Evolutionary conservation across 345 rosid species (phyloP).

Genomic region (Lepidium sativum): DNA sequence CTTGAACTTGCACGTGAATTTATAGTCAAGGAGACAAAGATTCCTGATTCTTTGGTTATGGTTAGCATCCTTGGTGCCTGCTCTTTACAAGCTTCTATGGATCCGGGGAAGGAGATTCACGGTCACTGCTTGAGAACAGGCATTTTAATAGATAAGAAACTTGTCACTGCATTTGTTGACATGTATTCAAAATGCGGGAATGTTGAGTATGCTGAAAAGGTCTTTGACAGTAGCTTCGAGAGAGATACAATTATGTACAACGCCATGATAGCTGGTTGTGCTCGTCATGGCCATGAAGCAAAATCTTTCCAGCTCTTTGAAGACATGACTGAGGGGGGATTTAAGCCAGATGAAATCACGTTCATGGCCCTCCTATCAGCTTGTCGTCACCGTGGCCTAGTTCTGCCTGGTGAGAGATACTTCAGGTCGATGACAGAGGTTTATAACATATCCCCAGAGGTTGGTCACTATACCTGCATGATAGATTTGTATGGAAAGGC

Average conservation of each 20-base stretch:
- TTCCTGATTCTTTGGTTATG: constrained; percentile 49
- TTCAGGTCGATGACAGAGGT: constrained; percentile 51
- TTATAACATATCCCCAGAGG: constrained; percentile 43
- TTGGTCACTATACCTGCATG: constrained; percentile 70
- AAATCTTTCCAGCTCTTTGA: constrained; percentile 43
- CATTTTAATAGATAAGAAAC: constrained; percentile 40
- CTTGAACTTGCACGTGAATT: constrained; percentile 49
- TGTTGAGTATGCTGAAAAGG: constrained; percentile 47
- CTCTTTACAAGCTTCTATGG: constrained; percentile 55
- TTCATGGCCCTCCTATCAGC: constrained; percentile 68
- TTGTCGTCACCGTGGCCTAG: constrained; percentile 66
- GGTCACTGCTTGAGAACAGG: constrained; percentile 47
- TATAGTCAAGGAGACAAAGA: constrained; percentile 30
- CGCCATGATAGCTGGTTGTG: constrained; percentile 66
- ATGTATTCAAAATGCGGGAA: constrained; percentile 77
- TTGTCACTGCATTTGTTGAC: constrained; percentile 48
- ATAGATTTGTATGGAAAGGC: constrained; percentile 82
- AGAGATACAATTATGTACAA: constrained; percentile 58
- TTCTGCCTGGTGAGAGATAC: constrained; percentile 51
- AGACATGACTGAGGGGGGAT: constrained; percentile 44
- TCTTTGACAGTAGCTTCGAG: constrained; percentile 30
- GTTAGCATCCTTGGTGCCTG: constrained; percentile 56
- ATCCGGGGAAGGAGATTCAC: constrained; percentile 67
- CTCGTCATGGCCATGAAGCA: constrained; percentile 50
- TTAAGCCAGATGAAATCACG: constrained; percentile 50